phyloP scores from a whole-genome alignment of 2,329 filamentous ascomycete genomes.

The Eurotiales sp. region DNA sequence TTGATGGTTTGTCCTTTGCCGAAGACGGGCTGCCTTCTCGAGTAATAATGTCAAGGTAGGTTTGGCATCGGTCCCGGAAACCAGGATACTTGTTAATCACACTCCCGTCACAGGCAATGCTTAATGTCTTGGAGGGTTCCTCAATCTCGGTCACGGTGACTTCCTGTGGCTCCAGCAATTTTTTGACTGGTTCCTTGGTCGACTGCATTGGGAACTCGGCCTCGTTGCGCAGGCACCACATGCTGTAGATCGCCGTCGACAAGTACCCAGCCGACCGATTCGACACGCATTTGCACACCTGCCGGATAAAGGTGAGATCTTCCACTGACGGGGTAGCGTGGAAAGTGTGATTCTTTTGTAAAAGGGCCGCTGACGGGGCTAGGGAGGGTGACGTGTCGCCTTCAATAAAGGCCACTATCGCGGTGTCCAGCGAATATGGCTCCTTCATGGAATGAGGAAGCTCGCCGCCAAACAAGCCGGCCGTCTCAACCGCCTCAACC shows the following conservation, averaged over 20 bases:
- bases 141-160: conserved; percentile 33
- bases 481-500: conserved; percentile 55
- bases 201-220: conserved; percentile 38
- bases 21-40: conserved; percentile 22
- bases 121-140: conserved; percentile 31
- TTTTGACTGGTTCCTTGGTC: conserved; percentile 19
- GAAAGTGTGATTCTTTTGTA: conserved; percentile 52
- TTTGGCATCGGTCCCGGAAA: conserved; percentile 43
- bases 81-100: conserved; percentile 51
- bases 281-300: conserved; percentile 52
- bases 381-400: conserved; percentile 39
- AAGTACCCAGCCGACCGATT: conserved; percentile 59
- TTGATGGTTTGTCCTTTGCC: conserved; percentile 21
- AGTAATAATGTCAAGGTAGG: conserved; percentile 40
- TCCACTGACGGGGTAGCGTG: conserved; percentile 41
- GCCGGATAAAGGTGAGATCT: conserved; percentile 55
- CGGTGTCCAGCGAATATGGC: conserved; percentile 58
- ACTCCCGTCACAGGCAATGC: conserved; percentile 51
- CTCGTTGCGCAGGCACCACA: conserved; percentile 55
- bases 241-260: conserved; percentile 60
- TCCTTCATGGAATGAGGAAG: conserved; percentile 54
- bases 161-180: conserved; percentile 24
- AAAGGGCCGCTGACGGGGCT: conserved; percentile 38
- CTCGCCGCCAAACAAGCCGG: conserved; percentile 55
- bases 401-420: conserved; percentile 57